Base-by-base conservation (phyloP, 768 basidiomycete genomes). In the Phanerodontia chrysosporium region DNA sequence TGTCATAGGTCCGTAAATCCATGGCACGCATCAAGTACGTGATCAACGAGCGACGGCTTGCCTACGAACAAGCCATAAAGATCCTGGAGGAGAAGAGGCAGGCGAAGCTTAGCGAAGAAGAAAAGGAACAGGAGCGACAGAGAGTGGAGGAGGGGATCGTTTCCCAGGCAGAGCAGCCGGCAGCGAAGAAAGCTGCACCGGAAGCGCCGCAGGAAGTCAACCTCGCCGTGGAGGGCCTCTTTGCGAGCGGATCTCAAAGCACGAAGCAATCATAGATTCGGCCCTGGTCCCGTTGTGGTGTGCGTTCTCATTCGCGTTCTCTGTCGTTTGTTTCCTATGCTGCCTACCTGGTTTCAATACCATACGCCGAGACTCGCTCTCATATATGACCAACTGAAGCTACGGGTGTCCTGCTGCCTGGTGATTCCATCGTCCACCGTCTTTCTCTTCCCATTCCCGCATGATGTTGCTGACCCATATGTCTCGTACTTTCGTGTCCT, bases 21-120 rank as follows among this genome's bases (percentile, higher is more conserved):
- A 96, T 97, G 94, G 93, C 92, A n/a, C 86, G 92, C 21, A 93
- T 98, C 72, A 98, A 98, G 72, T 85, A 83, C 59, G 86, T 98
- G 22, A 77, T 98, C 51, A 93, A 93, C 68, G 95, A 98, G 69
- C 87, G 97, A 35, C 81, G 95, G 46, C 70, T 92, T 24, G 92
- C 92, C 9, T 90, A 93, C 61, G 83, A 90, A 61, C 83, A 87
- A 12, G 92, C 92, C 9, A 60, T 69, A 35, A 59, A 68, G 55
- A 67, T 70, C 28, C 60, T 65, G 48, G 60, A 64, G 46, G 61
- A 66, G 56, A 57, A 68, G 57, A 48, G 55, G 29, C 56, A 65
- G 39, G 16, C 54, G 24, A 24, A 59, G 22, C 49, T 67, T 25
- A 30, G 49, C 3, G 30, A 61, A 46, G 48, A 53, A 46, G 57